Base-by-base conservation (phyloP, 768 basidiomycete species). In the Tubosaeta brunneosetosa region DNA sequence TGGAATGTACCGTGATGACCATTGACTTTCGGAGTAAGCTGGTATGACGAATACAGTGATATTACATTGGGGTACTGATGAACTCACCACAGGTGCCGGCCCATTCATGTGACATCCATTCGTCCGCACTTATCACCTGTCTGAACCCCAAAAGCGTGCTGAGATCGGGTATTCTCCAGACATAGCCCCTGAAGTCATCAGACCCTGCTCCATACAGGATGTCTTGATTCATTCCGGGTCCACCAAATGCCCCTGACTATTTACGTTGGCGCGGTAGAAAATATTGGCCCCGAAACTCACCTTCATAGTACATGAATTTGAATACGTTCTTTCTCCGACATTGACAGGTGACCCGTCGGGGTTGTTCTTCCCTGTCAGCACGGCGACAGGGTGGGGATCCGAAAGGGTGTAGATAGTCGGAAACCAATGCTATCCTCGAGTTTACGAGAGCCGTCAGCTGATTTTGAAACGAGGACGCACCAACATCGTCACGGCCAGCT, bases 251-350 rank as follows among this genome's bases (percentile, higher is more conserved):
- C 3, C 88, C 88, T 54, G 90, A 86, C 86, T 91, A 52, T 45
- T 57, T 34, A 48, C 49, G 27, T 49, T 40, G 46, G 47, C 32
- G 25, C 8, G 19, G 31, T 1, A 29, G 34, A 50, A 17, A 13
- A 51, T 49, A 16, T 16, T n/a, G 16, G 26, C 29, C 19, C 17
- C 4, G 43, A 49, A 46, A 44, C 61, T 51, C 50, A 84, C 88
- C 76, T 91, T 91, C 75, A 87, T 89, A 2, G 88, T 90, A 54
- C 85, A 88, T 0, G 78, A 77, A 63, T 91, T 91, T 0, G 74
- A 74, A 65, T 89, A 91, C 4, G 79, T 75, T 47, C 80, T 71
- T 58, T 81, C 70, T 33, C 73, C 73, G 7, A 69, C 29, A 34
- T 76, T 68, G 29, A 78, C 64, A 6, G 76, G 76, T 6, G 71